A percentile compares a stretch with the other conserved stretches of the same genome.
Evolutionary conservation across 495 filamentous ascomycete genomes (phyloP).

Genomic region (Penicillium paxilli): DNA sequence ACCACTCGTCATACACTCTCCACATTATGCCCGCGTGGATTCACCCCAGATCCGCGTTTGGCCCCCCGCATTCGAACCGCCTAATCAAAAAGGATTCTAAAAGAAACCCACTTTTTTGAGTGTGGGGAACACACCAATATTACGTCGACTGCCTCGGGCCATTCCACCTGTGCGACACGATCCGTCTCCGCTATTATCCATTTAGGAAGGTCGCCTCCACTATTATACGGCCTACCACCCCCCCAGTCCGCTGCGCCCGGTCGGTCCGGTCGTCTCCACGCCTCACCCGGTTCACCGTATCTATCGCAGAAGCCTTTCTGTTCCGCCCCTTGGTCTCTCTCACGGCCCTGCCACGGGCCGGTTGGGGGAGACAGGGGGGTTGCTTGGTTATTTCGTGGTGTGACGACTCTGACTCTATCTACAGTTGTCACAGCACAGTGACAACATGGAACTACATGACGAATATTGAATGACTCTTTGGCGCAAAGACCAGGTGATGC

Average conservation of each 20-base stretch:
- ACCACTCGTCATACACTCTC: not conserved
- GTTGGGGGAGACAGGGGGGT: not conserved
- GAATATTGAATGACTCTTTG: no score
- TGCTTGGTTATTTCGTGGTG: no score
- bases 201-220: constrained; percentile 1
- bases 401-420: no score
- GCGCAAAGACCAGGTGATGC: no score
- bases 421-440: no score
- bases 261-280: not conserved
- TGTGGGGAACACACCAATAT: not conserved
- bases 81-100: not conserved
- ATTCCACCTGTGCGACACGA: not conserved
- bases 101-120: constrained; percentile 3
- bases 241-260: not conserved
- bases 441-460: no score
- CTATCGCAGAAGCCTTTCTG: not conserved
- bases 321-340: no score
- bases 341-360: not conserved
- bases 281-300: no score
- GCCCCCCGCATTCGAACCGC: not conserved
- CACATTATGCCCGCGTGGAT: not conserved
- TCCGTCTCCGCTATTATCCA: not conserved
- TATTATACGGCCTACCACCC: not conserved
- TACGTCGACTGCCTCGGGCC: not conserved
- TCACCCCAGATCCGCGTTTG: not conserved